These are phyloP conservation scores for Gigaspora rosea DNA, from an alignment of 192 early-diverging fungal species.

Conservation along the genomic window DNA sequence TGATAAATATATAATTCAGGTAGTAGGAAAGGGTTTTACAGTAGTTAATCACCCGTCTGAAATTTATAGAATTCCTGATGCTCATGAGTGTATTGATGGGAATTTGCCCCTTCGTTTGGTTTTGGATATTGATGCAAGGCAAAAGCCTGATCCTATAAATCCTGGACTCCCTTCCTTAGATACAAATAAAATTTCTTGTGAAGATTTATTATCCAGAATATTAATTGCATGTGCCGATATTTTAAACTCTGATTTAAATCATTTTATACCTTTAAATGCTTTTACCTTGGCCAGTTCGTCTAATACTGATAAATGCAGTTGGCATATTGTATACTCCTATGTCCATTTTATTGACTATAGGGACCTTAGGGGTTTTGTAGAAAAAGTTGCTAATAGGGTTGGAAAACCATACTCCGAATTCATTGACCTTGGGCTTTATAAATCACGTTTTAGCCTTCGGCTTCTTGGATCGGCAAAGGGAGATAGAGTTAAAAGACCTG, in stretches of 20 bases:
- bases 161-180: neutral
- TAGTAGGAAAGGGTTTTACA: slow-evolving; percentile 11
- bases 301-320: slow-evolving; percentile 18
- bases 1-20: neutral
- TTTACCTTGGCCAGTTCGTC: slow-evolving; percentile 19
- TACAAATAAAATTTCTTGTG: slow-evolving; percentile 2
- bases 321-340: slow-evolving; percentile 18
- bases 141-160: slow-evolving; percentile 17
- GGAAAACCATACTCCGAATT: slow-evolving; percentile 19
- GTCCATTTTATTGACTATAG: slow-evolving; percentile 16
- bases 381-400: slow-evolving; percentile 15
- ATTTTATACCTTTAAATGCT: neutral
- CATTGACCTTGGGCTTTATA: slow-evolving; percentile 15
- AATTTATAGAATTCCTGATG: slow-evolving; percentile 24
- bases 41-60: neutral
- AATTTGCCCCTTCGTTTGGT: neutral
- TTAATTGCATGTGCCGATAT: slow-evolving; percentile 16
- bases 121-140: slow-evolving; percentile 18
- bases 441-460: slow-evolving; percentile 18
- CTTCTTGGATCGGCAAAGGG: slow-evolving; percentile 18
- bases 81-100: slow-evolving; percentile 11
- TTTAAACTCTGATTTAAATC: neutral
- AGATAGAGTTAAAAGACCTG: too few species aligned
- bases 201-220: slow-evolving; percentile 20
- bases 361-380: slow-evolving; percentile 5